phyloP scores from a whole-genome alignment of 2,329 filamentous ascomycete genomes.

The Daldinia sp. region DNA sequence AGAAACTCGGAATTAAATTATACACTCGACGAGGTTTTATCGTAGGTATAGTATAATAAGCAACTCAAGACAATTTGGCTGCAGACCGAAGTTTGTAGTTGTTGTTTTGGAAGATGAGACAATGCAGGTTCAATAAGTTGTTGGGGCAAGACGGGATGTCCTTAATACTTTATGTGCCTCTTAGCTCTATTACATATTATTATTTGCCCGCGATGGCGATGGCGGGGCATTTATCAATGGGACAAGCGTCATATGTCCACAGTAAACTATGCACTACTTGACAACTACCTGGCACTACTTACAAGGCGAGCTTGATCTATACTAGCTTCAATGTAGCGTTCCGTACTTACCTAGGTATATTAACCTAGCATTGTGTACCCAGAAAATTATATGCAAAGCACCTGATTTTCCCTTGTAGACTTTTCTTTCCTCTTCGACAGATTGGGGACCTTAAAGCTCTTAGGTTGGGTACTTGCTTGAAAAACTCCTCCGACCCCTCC shows the following conservation, averaged over 20 bases:
- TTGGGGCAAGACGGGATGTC: slow-evolving; percentile 6
- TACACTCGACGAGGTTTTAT: not conserved
- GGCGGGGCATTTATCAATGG: slow-evolving; percentile 32
- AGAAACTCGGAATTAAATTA: not conserved
- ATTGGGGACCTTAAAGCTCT: not conserved
- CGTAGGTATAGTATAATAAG: not conserved
- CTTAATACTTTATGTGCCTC: slow-evolving; percentile 20
- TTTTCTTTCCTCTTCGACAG: slow-evolving; percentile 31
- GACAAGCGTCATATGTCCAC: slow-evolving; percentile 32
- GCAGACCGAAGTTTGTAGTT: slow-evolving; percentile 7
- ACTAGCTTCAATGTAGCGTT: slow-evolving; percentile 12
- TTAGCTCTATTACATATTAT: not conserved
- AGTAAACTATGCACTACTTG: slow-evolving; percentile 17
- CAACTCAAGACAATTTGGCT: not conserved
- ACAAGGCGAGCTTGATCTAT: not conserved
- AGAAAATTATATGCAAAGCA: slow-evolving; percentile 26
- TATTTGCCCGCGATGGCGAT: slow-evolving; percentile 35
- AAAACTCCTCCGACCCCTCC: not conserved
- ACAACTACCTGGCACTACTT: not conserved
- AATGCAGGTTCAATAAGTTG: not conserved
- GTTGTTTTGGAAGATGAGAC: slow-evolving; percentile 11
- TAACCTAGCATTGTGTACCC: slow-evolving; percentile 22
- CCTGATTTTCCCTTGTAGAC: slow-evolving; percentile 28
- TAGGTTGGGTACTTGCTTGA: not conserved
- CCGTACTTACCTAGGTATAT: no score